These are phyloP conservation scores for Aureobasidium sp. DNA, from an alignment of 2,329 filamentous ascomycete genomes.

Conservation along the genomic window DNA sequence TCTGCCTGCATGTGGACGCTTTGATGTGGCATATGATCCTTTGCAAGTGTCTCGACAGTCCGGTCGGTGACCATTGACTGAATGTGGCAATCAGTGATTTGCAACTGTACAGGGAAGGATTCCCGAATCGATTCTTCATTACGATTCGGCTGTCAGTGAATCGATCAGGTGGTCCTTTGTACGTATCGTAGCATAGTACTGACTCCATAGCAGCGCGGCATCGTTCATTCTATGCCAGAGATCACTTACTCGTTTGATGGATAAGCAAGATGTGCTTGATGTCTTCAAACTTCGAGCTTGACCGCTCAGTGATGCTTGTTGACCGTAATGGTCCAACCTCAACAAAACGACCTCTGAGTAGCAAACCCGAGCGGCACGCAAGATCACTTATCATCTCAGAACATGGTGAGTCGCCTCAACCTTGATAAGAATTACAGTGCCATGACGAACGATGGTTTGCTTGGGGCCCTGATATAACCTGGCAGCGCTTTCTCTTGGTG, in stretches of 20 bases:
- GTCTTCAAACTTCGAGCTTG: not conserved
- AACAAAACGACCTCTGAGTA: not conserved
- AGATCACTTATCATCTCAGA: not conserved
- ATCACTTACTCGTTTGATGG: not conserved
- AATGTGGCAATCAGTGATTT: not conserved
- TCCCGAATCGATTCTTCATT: not conserved
- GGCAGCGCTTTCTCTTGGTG: not conserved
- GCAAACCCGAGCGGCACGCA: not conserved
- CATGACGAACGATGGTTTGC: not conserved
- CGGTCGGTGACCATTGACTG: not conserved
- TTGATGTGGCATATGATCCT: not conserved
- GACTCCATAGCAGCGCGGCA: not conserved
- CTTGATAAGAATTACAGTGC: not conserved
- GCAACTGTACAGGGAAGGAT: not conserved
- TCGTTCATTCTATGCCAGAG: not conserved
- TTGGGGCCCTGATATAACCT: not conserved
- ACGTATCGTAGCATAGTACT: not conserved
- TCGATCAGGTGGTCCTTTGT: not conserved
- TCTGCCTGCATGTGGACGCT: not conserved
- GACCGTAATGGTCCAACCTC: not conserved
- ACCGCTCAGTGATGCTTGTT: not conserved
- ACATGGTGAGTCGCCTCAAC: not conserved
- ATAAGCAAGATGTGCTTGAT: not conserved
- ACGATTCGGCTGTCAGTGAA: not conserved
- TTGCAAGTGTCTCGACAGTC: not conserved